phyloP scores from a whole-genome alignment of 2,329 filamentous ascomycete genomes.

The Curvularia eragrostidis region DNA sequence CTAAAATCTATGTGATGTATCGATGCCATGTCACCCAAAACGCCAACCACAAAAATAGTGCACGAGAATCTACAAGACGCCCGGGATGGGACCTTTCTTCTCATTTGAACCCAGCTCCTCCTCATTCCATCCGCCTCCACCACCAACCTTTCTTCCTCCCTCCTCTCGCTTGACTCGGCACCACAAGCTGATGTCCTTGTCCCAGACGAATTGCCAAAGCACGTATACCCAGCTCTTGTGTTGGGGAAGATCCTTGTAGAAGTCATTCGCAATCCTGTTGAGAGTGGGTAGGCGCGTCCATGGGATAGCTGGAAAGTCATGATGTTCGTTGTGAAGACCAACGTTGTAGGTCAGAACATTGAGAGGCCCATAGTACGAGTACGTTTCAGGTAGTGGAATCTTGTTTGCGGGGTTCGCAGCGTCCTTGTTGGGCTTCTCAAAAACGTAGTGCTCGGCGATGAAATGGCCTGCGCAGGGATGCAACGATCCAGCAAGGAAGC shows the following conservation, averaged over 20 bases:
- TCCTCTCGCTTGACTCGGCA: slow-evolving; percentile 92
- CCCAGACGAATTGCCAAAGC: slow-evolving; percentile 94
- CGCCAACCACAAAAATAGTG: slow-evolving; percentile 7
- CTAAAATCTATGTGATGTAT: slow-evolving; percentile 5
- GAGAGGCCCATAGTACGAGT: slow-evolving; percentile 92
- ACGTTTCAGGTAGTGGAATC: slow-evolving; percentile 81
- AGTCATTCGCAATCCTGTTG: slow-evolving; percentile 82
- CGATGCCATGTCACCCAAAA: slow-evolving; percentile 8
- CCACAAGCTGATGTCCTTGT: slow-evolving; percentile 86
- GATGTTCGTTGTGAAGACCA: slow-evolving; percentile 97
- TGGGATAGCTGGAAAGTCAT: slow-evolving; percentile 95
- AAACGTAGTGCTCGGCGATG: slow-evolving; percentile 86
- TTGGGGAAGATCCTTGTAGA: slow-evolving; percentile 84
- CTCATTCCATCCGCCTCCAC: slow-evolving; percentile 52
- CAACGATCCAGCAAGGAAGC: slow-evolving; percentile 90
- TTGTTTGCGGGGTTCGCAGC: slow-evolving; percentile 61
- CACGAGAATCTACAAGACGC: slow-evolving; percentile 33
- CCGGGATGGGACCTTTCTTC: slow-evolving; percentile 55
- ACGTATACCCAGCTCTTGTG: slow-evolving; percentile 92
- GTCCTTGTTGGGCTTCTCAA: slow-evolving; percentile 58
- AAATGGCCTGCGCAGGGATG: slow-evolving; percentile 97
- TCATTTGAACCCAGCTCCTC: slow-evolving; percentile 58
- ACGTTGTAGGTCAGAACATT: slow-evolving; percentile 97
- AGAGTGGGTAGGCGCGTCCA: slow-evolving; percentile 86
- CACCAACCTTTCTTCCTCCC: slow-evolving; percentile 68